Percentiles rank a stretch among this genome's conserved stretches.
Conservation (phyloP, 495 filamentous ascomycete species). For the Neurospora sp. region DNA sequence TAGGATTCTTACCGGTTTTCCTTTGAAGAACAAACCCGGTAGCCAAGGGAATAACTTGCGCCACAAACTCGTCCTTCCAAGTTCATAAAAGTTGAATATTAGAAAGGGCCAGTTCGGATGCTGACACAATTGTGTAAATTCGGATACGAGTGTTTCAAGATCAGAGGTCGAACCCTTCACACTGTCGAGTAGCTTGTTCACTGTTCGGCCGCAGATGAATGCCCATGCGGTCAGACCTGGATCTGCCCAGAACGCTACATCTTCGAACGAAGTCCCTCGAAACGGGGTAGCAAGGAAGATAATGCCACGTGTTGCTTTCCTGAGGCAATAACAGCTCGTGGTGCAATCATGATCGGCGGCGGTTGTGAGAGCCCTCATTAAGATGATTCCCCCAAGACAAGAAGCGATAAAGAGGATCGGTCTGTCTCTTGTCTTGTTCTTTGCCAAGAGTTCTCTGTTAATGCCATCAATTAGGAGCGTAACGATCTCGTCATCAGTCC, state of each 20-base stretch:
- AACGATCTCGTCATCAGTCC: conserved; percentile 14
- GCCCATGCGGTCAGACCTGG: conserved; percentile 7
- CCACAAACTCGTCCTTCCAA: conserved; percentile 6
- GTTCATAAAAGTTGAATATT: conserved; percentile 10
- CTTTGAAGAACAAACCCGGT: conserved; percentile 2
- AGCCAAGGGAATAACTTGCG: conserved; percentile 12
- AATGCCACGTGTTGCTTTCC: conserved; percentile 13
- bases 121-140: conserved; percentile 1
- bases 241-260: background rate
- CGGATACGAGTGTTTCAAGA: background rate
- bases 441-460: background rate
- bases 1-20: conserved; percentile 9
- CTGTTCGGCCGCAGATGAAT: background rate
- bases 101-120: background rate
- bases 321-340: conserved; percentile 3
- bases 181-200: conserved; percentile 1
- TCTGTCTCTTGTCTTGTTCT: background rate
- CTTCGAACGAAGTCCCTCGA: conserved; percentile 18
- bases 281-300: conserved; percentile 28
- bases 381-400: conserved; percentile 25
- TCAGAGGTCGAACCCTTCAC: conserved; percentile 1
- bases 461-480: conserved; percentile 13
- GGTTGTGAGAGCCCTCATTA: conserved; percentile 17
- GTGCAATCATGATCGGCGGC: conserved; percentile 1
- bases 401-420: conserved; percentile 29